Evolutionary conservation across 345 rosid species (phyloP).

Genomic region (Gossypium stocksii): DNA sequence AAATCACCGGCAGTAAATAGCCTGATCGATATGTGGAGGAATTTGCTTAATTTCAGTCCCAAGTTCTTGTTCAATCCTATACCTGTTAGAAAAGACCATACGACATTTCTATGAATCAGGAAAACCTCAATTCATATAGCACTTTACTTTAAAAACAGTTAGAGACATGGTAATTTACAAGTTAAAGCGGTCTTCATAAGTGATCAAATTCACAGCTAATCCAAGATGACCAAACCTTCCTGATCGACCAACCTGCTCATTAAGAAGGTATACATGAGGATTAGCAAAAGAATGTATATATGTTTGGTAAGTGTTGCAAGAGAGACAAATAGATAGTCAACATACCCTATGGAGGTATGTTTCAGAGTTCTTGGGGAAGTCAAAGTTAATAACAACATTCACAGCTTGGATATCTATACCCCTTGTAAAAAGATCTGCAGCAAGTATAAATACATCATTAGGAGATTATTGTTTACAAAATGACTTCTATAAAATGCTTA

Average conservation of each 20-base stretch:
- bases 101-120: constrained; percentile 3
- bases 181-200: constrained; percentile 98
- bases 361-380: constrained; percentile 93
- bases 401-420: constrained; percentile 99
- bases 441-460: constrained; percentile 16
- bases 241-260: constrained; percentile 85
- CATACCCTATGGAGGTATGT: constrained; percentile 99
- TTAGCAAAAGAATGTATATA: neutral
- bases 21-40: constrained; percentile 91
- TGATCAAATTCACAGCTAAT: constrained; percentile 97
- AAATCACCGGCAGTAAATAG: constrained; percentile 76
- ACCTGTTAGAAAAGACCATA: constrained; percentile 46
- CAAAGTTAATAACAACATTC: constrained; percentile 96
- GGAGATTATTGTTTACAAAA: constrained; percentile 8
- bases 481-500: neutral
- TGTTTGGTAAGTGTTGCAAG: neutral
- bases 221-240: constrained; percentile 99
- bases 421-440: constrained; percentile 92
- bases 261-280: constrained; percentile 2
- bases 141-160: neutral
- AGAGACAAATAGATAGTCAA: neutral
- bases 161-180: constrained; percentile 38
- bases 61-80: constrained; percentile 98
- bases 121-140: neutral
- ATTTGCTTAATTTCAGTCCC: constrained; percentile 98